Evolutionary conservation across 225 moss, liverwort and hornwort species (phyloP), one percentile per base, ranked within the genome.

Genomic region (Asterella californica): DNA sequence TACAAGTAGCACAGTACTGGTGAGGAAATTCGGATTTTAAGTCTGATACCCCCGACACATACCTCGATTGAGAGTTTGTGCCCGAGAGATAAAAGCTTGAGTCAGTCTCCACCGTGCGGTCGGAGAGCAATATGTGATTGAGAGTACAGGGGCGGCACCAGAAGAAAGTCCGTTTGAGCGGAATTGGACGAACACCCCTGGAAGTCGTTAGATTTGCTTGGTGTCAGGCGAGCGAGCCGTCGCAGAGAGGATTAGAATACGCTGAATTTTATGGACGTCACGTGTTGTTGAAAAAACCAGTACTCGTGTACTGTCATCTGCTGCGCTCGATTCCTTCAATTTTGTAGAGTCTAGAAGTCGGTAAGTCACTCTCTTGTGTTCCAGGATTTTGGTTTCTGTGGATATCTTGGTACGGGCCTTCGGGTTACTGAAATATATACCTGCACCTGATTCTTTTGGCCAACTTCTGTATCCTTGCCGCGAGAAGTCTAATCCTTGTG

Each of bases 81-180:
- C 17, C 36, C 55, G 8, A 33, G 74, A 10, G 53, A 74, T 29
- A 75, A 6, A 73, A 49, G 49, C 30, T 30, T 17, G 24, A 49
- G 32, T 27, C 6, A 5, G 8, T 30, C 30, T 52, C 50, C 49
- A 52, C 27, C 53, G 4, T 36, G 10, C 6, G 46, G 25, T 48
- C 71, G 25, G 46, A n/a, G 24, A 37, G 47, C 45, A 2, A 71
- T n/a, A 19, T 38, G 38, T 7, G 64, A 64, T 70, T 25, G 70
- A 49, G n/a, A 49, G 72, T 72, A 72, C 48, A 72, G 72, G 12
- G 49, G 49, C 49, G 72, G 49, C 72, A 72, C 0, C n/a, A 72
- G 75, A 55, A 34, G 53, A 30, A 7, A 42, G 68, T 69, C 55
- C 8, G 14, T 29, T 30, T 4, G 50, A 50, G 73, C 73, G 19